Conservation (phyloP, 495 filamentous ascomycete genomes). For the Apodospora peruviana region DNA sequence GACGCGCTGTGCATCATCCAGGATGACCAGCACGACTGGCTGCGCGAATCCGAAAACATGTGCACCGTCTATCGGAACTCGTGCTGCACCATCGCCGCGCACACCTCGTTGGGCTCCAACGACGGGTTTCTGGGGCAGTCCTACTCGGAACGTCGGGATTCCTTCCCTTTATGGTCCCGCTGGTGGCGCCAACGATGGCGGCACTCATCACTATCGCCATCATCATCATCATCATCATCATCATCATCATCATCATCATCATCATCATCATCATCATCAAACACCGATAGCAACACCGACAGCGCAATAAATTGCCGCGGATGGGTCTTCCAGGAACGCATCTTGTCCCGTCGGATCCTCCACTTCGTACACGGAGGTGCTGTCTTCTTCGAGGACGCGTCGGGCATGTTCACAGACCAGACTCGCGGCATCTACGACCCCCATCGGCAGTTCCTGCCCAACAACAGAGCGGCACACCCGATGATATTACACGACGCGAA, state of each 20-base stretch:
- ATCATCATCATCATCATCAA: background rate
- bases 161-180: too few relatives aligned
- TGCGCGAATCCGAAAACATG: background rate
- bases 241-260: background rate
- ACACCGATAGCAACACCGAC: background rate
- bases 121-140: background rate
- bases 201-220: background rate
- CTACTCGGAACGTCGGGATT: too few relatives aligned
- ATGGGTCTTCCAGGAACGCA: conserved; percentile 1
- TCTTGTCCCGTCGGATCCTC: background rate
- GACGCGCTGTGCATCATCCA: conserved; percentile 29
- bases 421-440: background rate
- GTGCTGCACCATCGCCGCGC: background rate
- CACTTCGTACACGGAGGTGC: background rate
- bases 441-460: background rate
- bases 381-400: background rate
- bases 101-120: background rate
- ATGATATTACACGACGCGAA: background rate
- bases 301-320: background rate
- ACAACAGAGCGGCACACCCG: background rate
- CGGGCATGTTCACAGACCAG: background rate
- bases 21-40: conserved; percentile 5
- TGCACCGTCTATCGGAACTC: background rate
- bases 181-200: background rate
- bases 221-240: background rate